A percentile compares a stretch with the other conserved stretches of the same genome.
These are phyloP conservation scores for Jacaranda copaia DNA, from an alignment of 257 asterid genomes.

Conservation along the genomic window DNA sequence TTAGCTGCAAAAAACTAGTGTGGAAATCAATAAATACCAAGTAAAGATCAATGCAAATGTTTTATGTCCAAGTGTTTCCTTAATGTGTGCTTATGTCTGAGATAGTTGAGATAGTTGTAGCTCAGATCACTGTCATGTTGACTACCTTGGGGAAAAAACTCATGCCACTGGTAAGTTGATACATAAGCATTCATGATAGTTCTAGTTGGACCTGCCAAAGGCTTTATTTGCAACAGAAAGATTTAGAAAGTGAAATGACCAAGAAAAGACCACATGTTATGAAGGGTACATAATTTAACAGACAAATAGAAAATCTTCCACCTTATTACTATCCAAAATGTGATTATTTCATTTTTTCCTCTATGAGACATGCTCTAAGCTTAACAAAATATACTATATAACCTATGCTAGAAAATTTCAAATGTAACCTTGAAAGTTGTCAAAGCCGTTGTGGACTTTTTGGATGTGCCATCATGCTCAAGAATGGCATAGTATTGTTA, in stretches of 20 bases:
- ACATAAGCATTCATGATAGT: slow-evolving; percentile 78
- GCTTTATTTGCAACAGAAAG: slow-evolving; percentile 74
- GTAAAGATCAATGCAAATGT: slow-evolving; percentile 12
- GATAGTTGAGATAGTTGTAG: not conserved
- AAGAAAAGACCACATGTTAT: slow-evolving; percentile 7
- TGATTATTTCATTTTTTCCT: slow-evolving; percentile 18
- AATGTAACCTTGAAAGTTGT: no score
- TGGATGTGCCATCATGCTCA: slow-evolving; percentile 67
- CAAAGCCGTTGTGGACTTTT: no score
- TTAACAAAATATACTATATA: slow-evolving; percentile 19
- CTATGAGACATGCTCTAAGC: slow-evolving; percentile 27
- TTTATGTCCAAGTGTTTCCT: slow-evolving; percentile 9
- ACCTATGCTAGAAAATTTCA: not conserved
- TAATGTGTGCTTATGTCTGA: not conserved
- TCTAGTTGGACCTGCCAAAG: slow-evolving; percentile 84
- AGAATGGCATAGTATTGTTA: slow-evolving; percentile 9
- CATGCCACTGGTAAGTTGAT: slow-evolving; percentile 85
- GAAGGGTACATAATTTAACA: not conserved
- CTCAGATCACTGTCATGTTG: slow-evolving; percentile 33
- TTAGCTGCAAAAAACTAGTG: slow-evolving; percentile 68
- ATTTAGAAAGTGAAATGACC: slow-evolving; percentile 27
- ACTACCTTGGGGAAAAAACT: slow-evolving; percentile 92
- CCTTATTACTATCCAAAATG: not conserved
- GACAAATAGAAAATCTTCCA: slow-evolving; percentile 1
- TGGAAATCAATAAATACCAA: slow-evolving; percentile 29